Conservation (phyloP, 768 basidiomycete species). For the Gloeostereum incarnatum region DNA sequence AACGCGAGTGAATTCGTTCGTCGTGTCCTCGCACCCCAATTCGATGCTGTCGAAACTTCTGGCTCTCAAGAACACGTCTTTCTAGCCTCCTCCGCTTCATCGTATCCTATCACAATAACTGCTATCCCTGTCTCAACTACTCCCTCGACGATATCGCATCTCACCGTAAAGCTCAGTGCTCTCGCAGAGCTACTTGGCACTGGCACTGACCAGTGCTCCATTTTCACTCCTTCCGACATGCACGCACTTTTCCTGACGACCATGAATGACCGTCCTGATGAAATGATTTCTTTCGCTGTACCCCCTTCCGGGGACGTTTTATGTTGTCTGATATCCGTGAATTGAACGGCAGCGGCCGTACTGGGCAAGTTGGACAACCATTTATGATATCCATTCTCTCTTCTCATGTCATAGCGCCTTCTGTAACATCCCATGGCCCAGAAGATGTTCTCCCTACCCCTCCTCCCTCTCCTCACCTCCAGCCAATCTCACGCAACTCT, state of each 20-base stretch:
- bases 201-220: slow-evolving; percentile 7
- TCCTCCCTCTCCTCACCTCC: slow-evolving; percentile 24
- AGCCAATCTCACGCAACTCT: slow-evolving; percentile 11
- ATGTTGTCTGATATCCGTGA: too few relatives aligned
- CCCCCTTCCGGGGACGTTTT: slow-evolving; percentile 18
- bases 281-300: slow-evolving; percentile 15
- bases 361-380: background rate
- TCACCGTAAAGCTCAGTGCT: slow-evolving; percentile 3
- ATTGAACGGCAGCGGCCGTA: background rate
- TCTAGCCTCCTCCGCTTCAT: slow-evolving; percentile 6
- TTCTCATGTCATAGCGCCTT: slow-evolving; percentile 7
- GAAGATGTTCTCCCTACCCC: slow-evolving; percentile 23
- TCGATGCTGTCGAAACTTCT: background rate
- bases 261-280: slow-evolving; percentile 7
- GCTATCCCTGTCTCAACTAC: slow-evolving; percentile 8
- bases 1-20: slow-evolving; percentile 10
- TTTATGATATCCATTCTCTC: slow-evolving; percentile 21
- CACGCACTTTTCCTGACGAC: slow-evolving; percentile 9
- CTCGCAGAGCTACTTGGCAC: slow-evolving; percentile 7
- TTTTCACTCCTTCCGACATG: slow-evolving; percentile 11
- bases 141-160: background rate
- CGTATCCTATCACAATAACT: slow-evolving; percentile 5
- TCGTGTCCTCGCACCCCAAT: slow-evolving; percentile 7
- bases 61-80: slow-evolving; percentile 2
- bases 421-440: slow-evolving; percentile 4